Percentiles rank a stretch among this genome's conserved stretches.
Evolutionary conservation across 2,329 filamentous ascomycete genomes (phyloP).

Genomic region (Pseudomassariella vexata): DNA sequence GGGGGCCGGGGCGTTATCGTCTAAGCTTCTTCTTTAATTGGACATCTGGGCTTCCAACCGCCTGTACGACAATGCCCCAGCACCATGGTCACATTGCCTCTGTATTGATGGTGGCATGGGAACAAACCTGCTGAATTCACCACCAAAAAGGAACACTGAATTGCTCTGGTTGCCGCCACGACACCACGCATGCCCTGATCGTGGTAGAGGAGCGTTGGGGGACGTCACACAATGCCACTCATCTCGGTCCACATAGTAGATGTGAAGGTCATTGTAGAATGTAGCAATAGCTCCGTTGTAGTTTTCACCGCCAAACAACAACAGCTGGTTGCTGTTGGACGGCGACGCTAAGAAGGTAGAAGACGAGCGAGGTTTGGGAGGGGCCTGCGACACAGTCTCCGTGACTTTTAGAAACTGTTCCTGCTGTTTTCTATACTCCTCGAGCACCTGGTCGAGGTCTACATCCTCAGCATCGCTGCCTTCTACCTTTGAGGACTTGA

Average conservation of each 20-base stretch:
- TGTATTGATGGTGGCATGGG: no score
- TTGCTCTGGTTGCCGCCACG: slow-evolving; percentile 75
- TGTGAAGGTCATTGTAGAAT: slow-evolving; percentile 61
- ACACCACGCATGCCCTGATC: slow-evolving; percentile 93
- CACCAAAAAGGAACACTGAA: slow-evolving; percentile 87
- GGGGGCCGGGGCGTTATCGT: no score
- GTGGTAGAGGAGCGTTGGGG: slow-evolving; percentile 84
- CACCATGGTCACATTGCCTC: no score
- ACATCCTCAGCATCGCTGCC: slow-evolving; percentile 90
- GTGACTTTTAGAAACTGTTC: slow-evolving; percentile 93
- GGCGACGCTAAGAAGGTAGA: slow-evolving; percentile 81
- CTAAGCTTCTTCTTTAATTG: no score
- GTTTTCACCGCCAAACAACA: slow-evolving; percentile 92
- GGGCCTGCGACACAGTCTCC: slow-evolving; percentile 63
- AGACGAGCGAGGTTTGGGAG: slow-evolving; percentile 74
- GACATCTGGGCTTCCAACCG: no score
- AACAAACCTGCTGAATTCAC: slow-evolving; percentile 95
- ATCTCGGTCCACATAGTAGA: slow-evolving; percentile 74
- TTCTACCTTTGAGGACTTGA: slow-evolving; percentile 61
- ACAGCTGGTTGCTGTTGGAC: slow-evolving; percentile 77
- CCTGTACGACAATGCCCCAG: no score
- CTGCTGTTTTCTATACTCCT: slow-evolving; percentile 88
- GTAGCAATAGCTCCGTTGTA: slow-evolving; percentile 85
- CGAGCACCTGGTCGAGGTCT: slow-evolving; percentile 87
- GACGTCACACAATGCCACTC: slow-evolving; percentile 88